These are phyloP conservation scores for Suillus subalutaceus DNA, from an alignment of 768 basidiomycete species.

Conservation along the genomic window DNA sequence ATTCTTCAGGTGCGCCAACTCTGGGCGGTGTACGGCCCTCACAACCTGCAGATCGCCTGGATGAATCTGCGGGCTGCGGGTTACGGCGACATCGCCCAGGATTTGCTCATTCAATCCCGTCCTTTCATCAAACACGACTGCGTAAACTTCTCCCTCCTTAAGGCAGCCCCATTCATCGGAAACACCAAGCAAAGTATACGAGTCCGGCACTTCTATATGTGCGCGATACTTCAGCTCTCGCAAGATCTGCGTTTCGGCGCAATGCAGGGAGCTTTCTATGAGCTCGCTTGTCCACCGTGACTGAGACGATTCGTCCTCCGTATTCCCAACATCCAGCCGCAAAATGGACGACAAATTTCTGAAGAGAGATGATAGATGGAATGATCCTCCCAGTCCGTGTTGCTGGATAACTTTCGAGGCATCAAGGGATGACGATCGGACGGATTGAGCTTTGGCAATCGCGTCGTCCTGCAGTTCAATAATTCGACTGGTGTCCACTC, in stretches of 20 bases:
- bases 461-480: conserved; percentile 40
- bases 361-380: conserved; percentile 46
- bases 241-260: conserved; percentile 46
- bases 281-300: conserved; percentile 36
- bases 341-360: conserved; percentile 37
- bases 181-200: conserved; percentile 55
- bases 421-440: conserved; percentile 35
- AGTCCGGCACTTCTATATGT: conserved; percentile 51
- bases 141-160: conserved; percentile 50
- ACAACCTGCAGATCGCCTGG: conserved; percentile 50
- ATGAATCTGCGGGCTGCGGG: conserved; percentile 56
- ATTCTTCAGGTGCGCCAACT: conserved; percentile 44
- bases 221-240: conserved; percentile 55
- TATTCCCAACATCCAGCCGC: conserved; percentile 31
- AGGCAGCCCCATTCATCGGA: conserved; percentile 53
- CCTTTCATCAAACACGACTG: conserved; percentile 40
- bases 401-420: conserved; percentile 44
- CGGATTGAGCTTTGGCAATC: conserved; percentile 38
- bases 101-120: conserved; percentile 29
- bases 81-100: conserved; percentile 45
- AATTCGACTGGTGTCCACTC: conserved; percentile 37
- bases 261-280: conserved; percentile 39
- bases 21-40: conserved; percentile 42
- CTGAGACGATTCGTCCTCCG: conserved; percentile 13
- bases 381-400: conserved; percentile 50